Evolutionary conservation across 1,284 basidiomycete species (phyloP), one percentile per base, ranked within the genome.

Genomic region (Boletus albobrunnescens): DNA sequence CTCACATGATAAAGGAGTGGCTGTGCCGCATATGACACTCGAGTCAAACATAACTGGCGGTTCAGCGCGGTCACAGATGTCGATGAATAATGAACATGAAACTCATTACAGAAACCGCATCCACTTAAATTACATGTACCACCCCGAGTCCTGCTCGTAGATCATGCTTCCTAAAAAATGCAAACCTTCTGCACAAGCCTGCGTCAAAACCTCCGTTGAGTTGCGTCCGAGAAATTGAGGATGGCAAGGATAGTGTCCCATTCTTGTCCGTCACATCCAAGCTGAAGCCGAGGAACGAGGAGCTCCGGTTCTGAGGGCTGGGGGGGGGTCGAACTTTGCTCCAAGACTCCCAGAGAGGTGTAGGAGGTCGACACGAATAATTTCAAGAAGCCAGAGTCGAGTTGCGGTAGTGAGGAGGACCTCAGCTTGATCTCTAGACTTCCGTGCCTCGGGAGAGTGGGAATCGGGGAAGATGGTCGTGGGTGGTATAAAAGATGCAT

Each of bases 331-430:
- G 57, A 52, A 40, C 59, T 56, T 47, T 76, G 72, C 52, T 75
- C 73, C 49, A 76, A 58, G 24, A 69, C 60, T 26, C 61, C 64
- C 57, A 76, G 65, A 3, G 72, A 71, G 3, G 71, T 71, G 50
- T 70, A 73, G 11, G 58, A 59, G 7, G 72, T 71, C 13, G 74
- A 75, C 10, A 76, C 62, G 53, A 76, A 75, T 11, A 77, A 49
- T 49, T 76, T 76, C 42, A 76, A 53, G 56, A 75, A 77, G 14
- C 72, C 70, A 0, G 66, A 65, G 31, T 70, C 70, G 33, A 58
- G 60, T 24, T 67, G 58, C 3, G 58, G 58, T 49, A 73, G 67
- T 20, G 63, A 57, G 13, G 67, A 58, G 1, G 72, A 67, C 40
- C 61, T 61, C 1, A 70, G 62, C 16, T 65, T 65, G 17, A 74